Percentiles rank a stretch among this genome's conserved stretches.
Evolutionary conservation across 495 filamentous ascomycete species (phyloP).

Genomic region (Talaromyces proteolyticus): DNA sequence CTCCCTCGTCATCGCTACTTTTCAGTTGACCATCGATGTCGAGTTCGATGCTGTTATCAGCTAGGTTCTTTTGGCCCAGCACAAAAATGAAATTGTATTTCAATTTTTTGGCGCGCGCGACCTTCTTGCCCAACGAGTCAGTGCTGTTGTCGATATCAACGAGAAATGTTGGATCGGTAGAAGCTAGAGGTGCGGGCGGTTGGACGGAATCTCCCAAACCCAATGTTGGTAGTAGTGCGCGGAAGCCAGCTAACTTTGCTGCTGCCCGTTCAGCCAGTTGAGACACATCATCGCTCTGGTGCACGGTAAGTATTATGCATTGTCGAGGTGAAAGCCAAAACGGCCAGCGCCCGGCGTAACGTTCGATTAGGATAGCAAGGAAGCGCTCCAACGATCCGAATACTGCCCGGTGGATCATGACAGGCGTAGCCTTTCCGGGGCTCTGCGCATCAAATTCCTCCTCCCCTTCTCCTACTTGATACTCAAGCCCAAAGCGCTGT

Average conservation of each 20-base stretch:
- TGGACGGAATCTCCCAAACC: conserved; percentile 9
- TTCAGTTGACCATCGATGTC: conserved; percentile 42
- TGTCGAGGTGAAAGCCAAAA: conserved; percentile 90
- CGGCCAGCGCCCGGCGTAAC: conserved; percentile 76
- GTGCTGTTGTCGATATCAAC: conserved; percentile 68
- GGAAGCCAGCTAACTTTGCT: conserved; percentile 29
- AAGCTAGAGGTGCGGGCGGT: conserved; percentile 23
- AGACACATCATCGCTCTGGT: conserved; percentile 54
- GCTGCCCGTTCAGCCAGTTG: conserved; percentile 46
- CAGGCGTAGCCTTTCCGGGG: conserved; percentile 64
- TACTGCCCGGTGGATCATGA: conserved; percentile 84
- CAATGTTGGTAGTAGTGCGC: conserved; percentile 14
- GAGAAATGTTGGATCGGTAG: conserved; percentile 46
- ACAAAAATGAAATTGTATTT: conserved; percentile 72
- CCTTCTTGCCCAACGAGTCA: conserved; percentile 60
- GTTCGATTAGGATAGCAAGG: conserved; percentile 81
- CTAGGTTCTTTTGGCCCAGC: conserved; percentile 55
- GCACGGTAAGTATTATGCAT: conserved; percentile 71
- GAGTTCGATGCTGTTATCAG: conserved; percentile 34
- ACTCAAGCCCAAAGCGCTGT: conserved; percentile 71
- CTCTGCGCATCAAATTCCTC: conserved; percentile 65
- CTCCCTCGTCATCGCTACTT: conserved; percentile 27
- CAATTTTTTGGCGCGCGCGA: conserved; percentile 63
- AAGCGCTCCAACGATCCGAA: conserved; percentile 83
- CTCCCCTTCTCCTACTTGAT: conserved; percentile 47